These are phyloP conservation scores for Zelonia costaricensis DNA, from an alignment of 208 protist species.

Conservation along the genomic window DNA sequence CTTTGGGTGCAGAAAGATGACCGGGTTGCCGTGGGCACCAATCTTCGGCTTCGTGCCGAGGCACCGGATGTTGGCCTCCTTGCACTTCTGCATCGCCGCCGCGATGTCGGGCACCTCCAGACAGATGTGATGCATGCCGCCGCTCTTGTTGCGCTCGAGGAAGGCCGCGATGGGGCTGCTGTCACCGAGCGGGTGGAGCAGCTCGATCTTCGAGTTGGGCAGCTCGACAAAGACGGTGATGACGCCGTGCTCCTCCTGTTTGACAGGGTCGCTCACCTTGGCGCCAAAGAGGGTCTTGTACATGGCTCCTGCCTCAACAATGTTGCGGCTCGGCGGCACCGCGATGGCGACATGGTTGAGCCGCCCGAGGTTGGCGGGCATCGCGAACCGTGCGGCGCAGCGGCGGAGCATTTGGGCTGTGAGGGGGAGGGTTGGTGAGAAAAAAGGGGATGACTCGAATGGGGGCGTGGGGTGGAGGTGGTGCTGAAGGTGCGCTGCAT, in stretches of 20 bases:
- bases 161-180: slow-evolving; percentile 91
- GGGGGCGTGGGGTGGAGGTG: too few species aligned
- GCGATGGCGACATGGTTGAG: slow-evolving; percentile 96
- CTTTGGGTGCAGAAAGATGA: slow-evolving; percentile 93
- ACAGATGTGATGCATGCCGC: slow-evolving; percentile 95
- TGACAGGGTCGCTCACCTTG: slow-evolving; percentile 75
- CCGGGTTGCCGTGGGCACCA: slow-evolving; percentile 94
- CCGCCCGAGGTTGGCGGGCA: slow-evolving; percentile 56
- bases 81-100: slow-evolving; percentile 52
- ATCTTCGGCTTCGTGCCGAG: slow-evolving; percentile 90
- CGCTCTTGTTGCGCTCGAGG: slow-evolving; percentile 86
- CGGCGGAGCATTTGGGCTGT: slow-evolving; percentile 22
- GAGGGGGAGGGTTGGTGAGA: background rate
- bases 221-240: slow-evolving; percentile 93
- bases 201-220: slow-evolving; percentile 91
- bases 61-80: slow-evolving; percentile 64
- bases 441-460: too few species aligned
- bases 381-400: slow-evolving; percentile 7
- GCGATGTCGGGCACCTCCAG: slow-evolving; percentile 83
- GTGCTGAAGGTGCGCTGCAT: too few species aligned
- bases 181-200: slow-evolving; percentile 89
- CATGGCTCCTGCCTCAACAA: slow-evolving; percentile 53
- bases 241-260: slow-evolving; percentile 90
- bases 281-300: slow-evolving; percentile 82
- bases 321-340: slow-evolving; percentile 66